Evolutionary conservation across 257 asterid species (phyloP), one percentile per base, ranked within the genome.

Genomic region (Nyctanthes arbortristis): DNA sequence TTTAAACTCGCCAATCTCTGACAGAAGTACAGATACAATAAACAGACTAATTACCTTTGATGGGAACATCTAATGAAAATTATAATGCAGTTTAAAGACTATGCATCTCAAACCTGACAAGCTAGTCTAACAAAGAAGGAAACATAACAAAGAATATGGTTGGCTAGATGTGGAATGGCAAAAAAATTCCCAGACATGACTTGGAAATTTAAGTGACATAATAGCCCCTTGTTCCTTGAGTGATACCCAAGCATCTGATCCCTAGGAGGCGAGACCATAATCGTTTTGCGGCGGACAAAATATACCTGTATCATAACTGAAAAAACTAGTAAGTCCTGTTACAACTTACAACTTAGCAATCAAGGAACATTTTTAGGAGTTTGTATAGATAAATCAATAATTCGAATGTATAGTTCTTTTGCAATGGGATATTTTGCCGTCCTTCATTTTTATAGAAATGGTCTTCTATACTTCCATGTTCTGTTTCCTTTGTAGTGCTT

Each of bases 241-340:
- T 43, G n/a, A n/a, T n/a, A n/a, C n/a, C n/a, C n/a, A n/a, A n/a
- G n/a, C n/a, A n/a, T n/a, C n/a, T n/a, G n/a, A n/a, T n/a, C n/a
- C n/a, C n/a, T n/a, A n/a, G n/a, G n/a, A n/a, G n/a, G n/a, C n/a
- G n/a, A n/a, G n/a, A n/a, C n/a, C n/a, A n/a, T n/a, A n/a, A n/a
- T n/a, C n/a, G n/a, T n/a, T n/a, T n/a, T n/a, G n/a, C n/a, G n/a
- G n/a, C n/a, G n/a, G n/a, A n/a, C n/a, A n/a, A n/a, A 43, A 45
- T 45, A n/a, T 45, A 45, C 55, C n/a, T 45, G 55, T 45, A n/a
- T 45, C 55, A 45, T 45, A 14, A 45, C n/a, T 18, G 55, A 45
- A 18, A 45, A 4, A n/a, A 45, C 55, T n/a, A 6, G n/a, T n/a
- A n/a, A 45, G 55, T 45, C 55, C 55, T 45, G 55, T 45, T 45